Conservation (phyloP, 345 rosid species). For the Erucastrum elatum region DNA sequence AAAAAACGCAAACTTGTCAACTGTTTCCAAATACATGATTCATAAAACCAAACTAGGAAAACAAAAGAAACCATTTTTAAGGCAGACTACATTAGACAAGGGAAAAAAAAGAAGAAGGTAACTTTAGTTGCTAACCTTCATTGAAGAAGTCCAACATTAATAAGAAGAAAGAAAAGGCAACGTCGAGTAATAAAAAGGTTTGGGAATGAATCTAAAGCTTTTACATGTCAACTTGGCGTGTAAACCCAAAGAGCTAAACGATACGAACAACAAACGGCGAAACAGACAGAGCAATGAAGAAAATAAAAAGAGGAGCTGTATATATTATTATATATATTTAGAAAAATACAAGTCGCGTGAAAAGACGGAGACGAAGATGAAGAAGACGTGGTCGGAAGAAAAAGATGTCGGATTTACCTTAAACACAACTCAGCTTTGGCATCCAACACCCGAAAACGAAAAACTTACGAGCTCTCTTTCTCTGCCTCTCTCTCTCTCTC, state of each 20-base stretch:
- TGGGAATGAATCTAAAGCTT: conserved; percentile 40
- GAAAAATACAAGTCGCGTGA: conserved; percentile 23
- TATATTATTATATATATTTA: not conserved
- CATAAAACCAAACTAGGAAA: not conserved
- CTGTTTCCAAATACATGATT: conserved; percentile 3
- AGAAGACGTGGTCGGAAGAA: conserved; percentile 19
- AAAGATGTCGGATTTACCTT: conserved; percentile 32
- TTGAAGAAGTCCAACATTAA: conserved; percentile 44
- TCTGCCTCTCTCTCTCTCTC: conserved; percentile 3
- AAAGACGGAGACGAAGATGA: conserved; percentile 25
- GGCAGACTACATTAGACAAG: conserved; percentile 18
- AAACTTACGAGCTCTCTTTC: conserved; percentile 26
- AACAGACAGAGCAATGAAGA: conserved; percentile 17
- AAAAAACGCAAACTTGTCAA: not conserved
- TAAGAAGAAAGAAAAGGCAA: conserved; percentile 35
- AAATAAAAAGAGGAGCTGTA: not conserved
- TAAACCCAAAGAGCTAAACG: conserved; percentile 16
- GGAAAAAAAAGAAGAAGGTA: not conserved
- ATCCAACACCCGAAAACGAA: conserved; percentile 9
- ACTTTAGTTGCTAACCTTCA: conserved; percentile 42
- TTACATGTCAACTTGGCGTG: conserved; percentile 40
- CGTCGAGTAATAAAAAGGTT: conserved; percentile 33
- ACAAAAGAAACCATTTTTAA: conserved; percentile 6
- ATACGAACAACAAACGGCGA: conserved; percentile 32
- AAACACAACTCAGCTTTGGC: conserved; percentile 15